Base-by-base conservation (phyloP, 768 basidiomycete species). In the Gyrodon lividus region DNA sequence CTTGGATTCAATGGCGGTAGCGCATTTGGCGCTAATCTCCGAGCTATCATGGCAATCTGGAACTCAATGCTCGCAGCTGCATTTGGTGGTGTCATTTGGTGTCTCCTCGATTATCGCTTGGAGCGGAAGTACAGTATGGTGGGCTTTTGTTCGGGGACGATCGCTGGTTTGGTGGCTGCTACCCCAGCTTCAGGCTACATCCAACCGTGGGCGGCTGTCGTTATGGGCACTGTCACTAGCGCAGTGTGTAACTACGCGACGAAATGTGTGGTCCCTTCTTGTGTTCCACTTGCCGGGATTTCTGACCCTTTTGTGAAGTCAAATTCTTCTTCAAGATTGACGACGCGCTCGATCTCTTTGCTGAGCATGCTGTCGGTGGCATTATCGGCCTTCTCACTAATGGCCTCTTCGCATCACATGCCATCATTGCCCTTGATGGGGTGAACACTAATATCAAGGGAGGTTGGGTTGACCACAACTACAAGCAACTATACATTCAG, bases 1-100 rank as follows among this genome's bases (percentile, higher is more conserved):
- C 71, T 86, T 50, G 89, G 87, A n/a, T 92, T 93, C 77, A 95
- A 94, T 71, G 92, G 89, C 43, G 92, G 92, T 22, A 89, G 86
- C 50, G 88, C 91, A 3, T 89, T 91, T 59, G 88, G 88, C 24
- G 90, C 91, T 31, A 94, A 94, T 70, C 75, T 95, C 35, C 85
- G 92, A 44, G 92, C 91, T 3, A 77, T 92, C 51, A 81, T 86
- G 65, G 91, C 92, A 16, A 79, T 87, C 49, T 88, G 92, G 83
- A 94, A 94, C 70, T 87, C 90, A 35, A 93, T 92, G 86, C 72
- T 93, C 13, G 82, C 85, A 17, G 87, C 89, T 33, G 87, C 90
- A 2, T 83, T 89, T 55, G 90, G 83, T 28, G 92, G 89, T 17
- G 77, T 91, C 54, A 82, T 87, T 31, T 94, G 92, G 91, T 89